Conservation (phyloP, 2,329 filamentous ascomycete species). For the Lasiodiplodia sp. region DNA sequence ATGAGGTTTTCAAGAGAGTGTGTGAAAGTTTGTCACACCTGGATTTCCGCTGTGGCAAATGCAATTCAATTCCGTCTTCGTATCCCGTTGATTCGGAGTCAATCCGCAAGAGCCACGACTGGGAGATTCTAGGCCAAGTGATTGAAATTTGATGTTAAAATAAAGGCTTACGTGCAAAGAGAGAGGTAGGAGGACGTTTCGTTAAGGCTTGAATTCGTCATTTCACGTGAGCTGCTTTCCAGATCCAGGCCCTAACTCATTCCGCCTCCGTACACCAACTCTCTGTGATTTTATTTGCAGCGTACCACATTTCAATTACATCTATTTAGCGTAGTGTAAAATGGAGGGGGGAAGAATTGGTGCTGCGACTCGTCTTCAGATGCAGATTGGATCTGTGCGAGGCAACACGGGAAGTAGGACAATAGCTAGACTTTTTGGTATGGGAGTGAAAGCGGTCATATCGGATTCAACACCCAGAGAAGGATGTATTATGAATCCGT, state of each 20-base stretch:
- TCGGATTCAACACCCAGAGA: too few relatives aligned
- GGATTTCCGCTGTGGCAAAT: neutral
- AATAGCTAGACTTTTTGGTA: too few relatives aligned
- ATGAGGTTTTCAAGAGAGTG: neutral
- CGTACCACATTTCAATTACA: neutral
- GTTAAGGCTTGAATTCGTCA: slow-evolving; percentile 20
- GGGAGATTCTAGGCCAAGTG: neutral
- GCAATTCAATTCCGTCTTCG: neutral
- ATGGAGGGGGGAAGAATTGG: neutral
- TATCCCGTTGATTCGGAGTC: neutral
- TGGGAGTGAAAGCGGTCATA: too few relatives aligned
- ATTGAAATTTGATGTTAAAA: neutral
- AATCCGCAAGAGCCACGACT: neutral
- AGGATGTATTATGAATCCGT: too few relatives aligned
- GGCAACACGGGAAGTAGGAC: too few relatives aligned
- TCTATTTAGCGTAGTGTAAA: too few relatives aligned
- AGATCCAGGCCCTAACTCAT: neutral
- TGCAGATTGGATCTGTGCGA: neutral
- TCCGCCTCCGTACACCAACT: neutral
- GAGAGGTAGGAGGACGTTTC: slow-evolving; percentile 1
- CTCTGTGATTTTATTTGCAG: neutral
- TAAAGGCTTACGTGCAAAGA: neutral
- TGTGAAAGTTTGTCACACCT: neutral
- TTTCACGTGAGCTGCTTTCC: slow-evolving; percentile 11
- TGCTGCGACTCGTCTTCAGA: neutral